Percentiles rank a stretch among this genome's conserved stretches.
These are phyloP conservation scores for Neophaeococcomyces mojaviensis DNA, from an alignment of 2,329 filamentous ascomycete species.

Conservation along the genomic window DNA sequence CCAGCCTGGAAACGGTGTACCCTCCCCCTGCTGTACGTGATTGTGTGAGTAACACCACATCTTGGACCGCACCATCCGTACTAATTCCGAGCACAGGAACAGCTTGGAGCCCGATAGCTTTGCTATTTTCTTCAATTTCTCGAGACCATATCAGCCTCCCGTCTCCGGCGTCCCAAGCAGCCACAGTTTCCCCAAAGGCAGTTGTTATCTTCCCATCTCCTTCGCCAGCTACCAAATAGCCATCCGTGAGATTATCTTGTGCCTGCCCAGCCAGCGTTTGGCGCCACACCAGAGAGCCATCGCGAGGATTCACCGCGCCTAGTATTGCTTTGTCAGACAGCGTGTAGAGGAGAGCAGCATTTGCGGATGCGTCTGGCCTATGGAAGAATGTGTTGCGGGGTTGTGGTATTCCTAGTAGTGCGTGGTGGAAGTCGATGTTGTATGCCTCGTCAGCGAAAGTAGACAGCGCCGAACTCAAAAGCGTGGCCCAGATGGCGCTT, in stretches of 20 bases:
- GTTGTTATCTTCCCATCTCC: conserved; percentile 71
- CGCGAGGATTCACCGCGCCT: conserved; percentile 82
- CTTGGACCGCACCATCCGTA: conserved; percentile 52
- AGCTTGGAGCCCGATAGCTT: conserved; percentile 25
- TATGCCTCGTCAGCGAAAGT: conserved; percentile 88
- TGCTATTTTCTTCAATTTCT: conserved; percentile 44
- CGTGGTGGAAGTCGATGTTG: conserved; percentile 86
- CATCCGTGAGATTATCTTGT: conserved; percentile 31
- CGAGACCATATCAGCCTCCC: conserved; percentile 72
- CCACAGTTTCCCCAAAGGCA: conserved; percentile 61
- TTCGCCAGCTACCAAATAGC: conserved; percentile 40
- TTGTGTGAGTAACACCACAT: conserved; percentile 59
- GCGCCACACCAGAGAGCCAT: conserved; percentile 78
- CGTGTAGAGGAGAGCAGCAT: conserved; percentile 84
- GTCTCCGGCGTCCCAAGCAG: conserved; percentile 75
- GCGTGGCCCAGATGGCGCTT: not conserved
- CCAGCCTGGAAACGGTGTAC: conserved; percentile 50
- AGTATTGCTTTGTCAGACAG: conserved; percentile 76
- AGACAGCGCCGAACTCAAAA: conserved; percentile 35
- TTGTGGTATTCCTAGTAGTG: conserved; percentile 76
- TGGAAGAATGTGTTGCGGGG: conserved; percentile 90
- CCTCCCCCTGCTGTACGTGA: conserved; percentile 54
- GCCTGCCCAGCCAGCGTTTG: conserved; percentile 56
- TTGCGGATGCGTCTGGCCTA: conserved; percentile 69
- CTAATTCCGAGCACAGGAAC: conserved; percentile 34